Evolutionary conservation across 306 rosid genomes (phyloP), one percentile per base, ranked within the genome.

Genomic region (Trichosanthes truncata): DNA sequence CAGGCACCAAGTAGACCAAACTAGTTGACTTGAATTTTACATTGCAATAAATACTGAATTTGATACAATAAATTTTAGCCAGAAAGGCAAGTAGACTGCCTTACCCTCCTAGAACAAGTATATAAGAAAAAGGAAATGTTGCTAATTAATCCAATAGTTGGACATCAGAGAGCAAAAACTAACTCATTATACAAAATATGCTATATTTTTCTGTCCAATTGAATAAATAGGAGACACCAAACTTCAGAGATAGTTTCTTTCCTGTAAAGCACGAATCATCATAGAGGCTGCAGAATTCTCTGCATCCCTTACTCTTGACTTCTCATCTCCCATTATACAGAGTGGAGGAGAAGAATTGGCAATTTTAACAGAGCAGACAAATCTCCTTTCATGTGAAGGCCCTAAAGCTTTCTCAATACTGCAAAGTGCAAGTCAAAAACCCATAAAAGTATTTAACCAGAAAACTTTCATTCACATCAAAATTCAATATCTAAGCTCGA

Each of bases 271-370:
- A 4, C 77, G 68, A 52, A 93, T 84, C 92, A 92, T 83, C 71
- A 66, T 82, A 26, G 93, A 90, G 63, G 96, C 96, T 15, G 97
- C 97, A 61, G 96, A 92, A 79, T 86, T 87, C 17, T 92, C 82
- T 2, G 97, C 90, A 15, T 89, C 89, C 46, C 65, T 90, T 52
- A 80, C 65, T 75, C 88, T 88, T 2, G 83, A 74, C 71, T 53
- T 85, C 67, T 78, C 88, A 25, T 87, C 88, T 78, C 90, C 92
- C 21, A 9, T 11, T 17, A 84, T 81, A 67, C 2, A 80, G 2
- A 90, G 78, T 4, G 55, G 38, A 45, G 81, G 89, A 5, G 53
- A 23, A 10, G 15, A 11, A 15, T 88, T 85, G 25, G 67, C 12
- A 75, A 94, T 79, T 77, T 82, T 43, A 67, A 90, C 97, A 0